Percentiles rank a stretch among this genome's conserved stretches.
Conservation (phyloP, 2,329 filamentous ascomycete genomes). For the Alternaria consortialis region DNA sequence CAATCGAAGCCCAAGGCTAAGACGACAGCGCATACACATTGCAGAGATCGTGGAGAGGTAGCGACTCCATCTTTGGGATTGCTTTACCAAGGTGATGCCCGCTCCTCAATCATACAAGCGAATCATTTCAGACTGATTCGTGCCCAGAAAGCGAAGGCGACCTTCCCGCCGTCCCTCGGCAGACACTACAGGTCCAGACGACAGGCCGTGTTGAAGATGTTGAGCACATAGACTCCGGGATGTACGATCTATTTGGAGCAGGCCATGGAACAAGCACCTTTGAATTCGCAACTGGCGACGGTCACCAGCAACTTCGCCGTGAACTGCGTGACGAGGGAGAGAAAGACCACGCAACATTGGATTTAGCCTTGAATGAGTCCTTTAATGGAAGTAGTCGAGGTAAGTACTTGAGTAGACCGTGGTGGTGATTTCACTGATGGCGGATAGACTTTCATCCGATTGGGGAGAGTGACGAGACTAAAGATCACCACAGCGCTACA, state of each 20-base stretch:
- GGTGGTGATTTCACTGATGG: background rate
- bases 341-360: background rate
- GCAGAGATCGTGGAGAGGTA: background rate
- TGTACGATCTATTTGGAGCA: background rate
- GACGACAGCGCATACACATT: background rate
- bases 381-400: background rate
- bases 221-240: background rate
- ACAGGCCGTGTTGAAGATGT: background rate
- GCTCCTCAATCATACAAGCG: background rate
- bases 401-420: conserved; percentile 5
- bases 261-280: background rate
- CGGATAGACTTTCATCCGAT: background rate
- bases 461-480: background rate
- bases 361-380: background rate
- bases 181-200: background rate
- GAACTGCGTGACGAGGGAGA: background rate
- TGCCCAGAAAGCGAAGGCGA: background rate
- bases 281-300: background rate
- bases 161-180: background rate
- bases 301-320: background rate
- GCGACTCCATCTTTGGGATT: background rate
- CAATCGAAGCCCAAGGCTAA: conserved; percentile 5
- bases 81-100: background rate
- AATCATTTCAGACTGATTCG: background rate
- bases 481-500: conserved; percentile 1